These are phyloP conservation scores for Hericium coralloides DNA, from an alignment of 768 basidiomycete genomes.

Conservation along the genomic window DNA sequence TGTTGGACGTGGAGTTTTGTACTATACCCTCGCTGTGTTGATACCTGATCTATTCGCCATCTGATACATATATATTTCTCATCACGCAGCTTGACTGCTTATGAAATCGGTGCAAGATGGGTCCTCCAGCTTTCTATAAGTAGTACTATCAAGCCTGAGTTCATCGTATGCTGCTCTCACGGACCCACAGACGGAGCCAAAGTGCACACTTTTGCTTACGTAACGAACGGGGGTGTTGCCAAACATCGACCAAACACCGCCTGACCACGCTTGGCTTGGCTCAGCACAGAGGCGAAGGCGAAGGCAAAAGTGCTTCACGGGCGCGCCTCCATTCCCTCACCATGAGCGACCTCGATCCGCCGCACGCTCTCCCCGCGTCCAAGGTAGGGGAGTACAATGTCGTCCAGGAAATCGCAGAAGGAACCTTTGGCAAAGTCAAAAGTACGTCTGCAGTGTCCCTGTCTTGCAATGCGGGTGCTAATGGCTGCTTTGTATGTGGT, in stretches of 20 bases:
- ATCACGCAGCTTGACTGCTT: conserved; percentile 1
- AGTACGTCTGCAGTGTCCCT: conserved; percentile 45
- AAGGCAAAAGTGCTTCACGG: neutral
- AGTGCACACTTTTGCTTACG: conserved; percentile 1
- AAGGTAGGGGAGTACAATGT: conserved; percentile 91
- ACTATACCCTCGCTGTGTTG: neutral
- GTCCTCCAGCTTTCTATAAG: no score
- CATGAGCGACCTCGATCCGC: conserved; percentile 20
- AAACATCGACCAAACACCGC: neutral
- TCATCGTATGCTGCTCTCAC: no score
- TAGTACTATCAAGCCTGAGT: no score
- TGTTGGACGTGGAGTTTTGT: neutral
- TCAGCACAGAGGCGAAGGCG: no score
- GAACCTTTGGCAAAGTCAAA: conserved; percentile 98
- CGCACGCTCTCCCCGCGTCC: conserved; percentile 40
- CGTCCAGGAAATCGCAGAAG: conserved; percentile 83
- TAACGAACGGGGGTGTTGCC: neutral
- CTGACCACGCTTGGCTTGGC: neutral
- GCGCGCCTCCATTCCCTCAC: neutral
- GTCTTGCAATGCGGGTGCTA: neutral
- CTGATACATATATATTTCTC: neutral
- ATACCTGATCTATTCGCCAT: neutral
- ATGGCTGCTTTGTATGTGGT: conserved; percentile 37
- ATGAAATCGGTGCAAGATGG: neutral
- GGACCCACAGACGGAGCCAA: neutral